Base-by-base conservation (phyloP, 306 rosid genomes). In the Trifolium fragiferum region DNA sequence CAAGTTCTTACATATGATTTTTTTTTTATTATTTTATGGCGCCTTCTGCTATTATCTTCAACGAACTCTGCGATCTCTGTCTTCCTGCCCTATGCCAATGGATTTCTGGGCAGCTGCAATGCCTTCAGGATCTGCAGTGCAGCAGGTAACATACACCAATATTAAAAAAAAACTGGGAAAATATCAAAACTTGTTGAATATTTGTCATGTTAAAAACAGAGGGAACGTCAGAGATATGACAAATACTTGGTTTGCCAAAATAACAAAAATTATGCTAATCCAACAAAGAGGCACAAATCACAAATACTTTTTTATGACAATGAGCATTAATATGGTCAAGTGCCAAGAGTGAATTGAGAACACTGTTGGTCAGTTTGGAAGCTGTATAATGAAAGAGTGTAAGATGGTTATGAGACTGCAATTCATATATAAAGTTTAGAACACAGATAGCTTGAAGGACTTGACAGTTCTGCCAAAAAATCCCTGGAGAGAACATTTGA, bases 81-180 rank as follows among this genome's bases (percentile, higher is more conserved):
- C 90, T 81, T 90, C 98, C 77, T 90, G 98, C 27, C 96, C 97
- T 18, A 92, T 73, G 55, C 98, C 98, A 15, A 92, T 88, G 10
- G 98, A 92, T 80, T 87, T 92, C 87, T 90, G 96, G 30, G 93
- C 98, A 81, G 86, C 86, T 73, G 96, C 98, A 81, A 92, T 85
- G 53, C 98, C 98, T 82, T 92, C 96, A n/a, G 98, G 98, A 83
- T 92, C 98, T 92, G 89, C 82, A 80, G 53, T 43, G 25, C 2
- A 69, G 46, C 66, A 46, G 7, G 70, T 57, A 61, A 70, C 60
- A 60, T 32, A 46, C 66, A 76, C 59, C 74, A 75, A 75, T 43
- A 44, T 70, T 23, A 59, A 57, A 30, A 47, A 47, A 35, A 73
- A 23, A 14, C 33, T 33, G 13, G 43, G 64, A 16, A 41, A 8